Percentiles rank a stretch among this genome's conserved stretches.
Conservation (phyloP, 2,329 filamentous ascomycete species). For the Plenodomus biglobosus region DNA sequence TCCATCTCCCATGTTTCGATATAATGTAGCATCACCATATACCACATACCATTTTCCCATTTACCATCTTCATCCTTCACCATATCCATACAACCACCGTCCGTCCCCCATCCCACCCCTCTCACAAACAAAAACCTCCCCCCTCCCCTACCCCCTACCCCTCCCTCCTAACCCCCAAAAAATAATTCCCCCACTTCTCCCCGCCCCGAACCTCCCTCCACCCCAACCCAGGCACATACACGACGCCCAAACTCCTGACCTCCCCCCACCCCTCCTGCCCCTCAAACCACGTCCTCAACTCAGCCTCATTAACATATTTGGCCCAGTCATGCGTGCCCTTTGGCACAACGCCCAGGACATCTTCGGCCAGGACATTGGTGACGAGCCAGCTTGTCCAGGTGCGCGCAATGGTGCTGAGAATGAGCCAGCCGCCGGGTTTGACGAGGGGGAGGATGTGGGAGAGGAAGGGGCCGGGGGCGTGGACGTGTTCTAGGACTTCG, state of each 20-base stretch:
- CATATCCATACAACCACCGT: no score
- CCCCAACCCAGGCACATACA: conserved; percentile 87
- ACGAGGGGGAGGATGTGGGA: conserved; percentile 72
- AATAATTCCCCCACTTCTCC: conserved; percentile 92
- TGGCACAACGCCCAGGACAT: conserved; percentile 83
- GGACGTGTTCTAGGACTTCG: conserved; percentile 93
- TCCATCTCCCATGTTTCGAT: no score
- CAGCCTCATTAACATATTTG: conserved; percentile 89
- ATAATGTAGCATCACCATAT: no score
- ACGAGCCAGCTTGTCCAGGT: conserved; percentile 88
- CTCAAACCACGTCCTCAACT: conserved; percentile 60
- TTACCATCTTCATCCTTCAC: no score
- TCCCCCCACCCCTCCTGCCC: conserved; percentile 47
- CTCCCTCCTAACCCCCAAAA: conserved; percentile 75
- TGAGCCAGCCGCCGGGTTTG: conserved; percentile 87
- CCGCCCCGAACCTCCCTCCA: conserved; percentile 83
- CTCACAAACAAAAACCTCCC: no score
- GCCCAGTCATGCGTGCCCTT: conserved; percentile 93
- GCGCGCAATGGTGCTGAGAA: conserved; percentile 88
- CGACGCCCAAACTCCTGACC: conserved; percentile 71
- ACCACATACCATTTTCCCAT: no score
- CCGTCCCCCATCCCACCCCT: conserved; percentile 1
- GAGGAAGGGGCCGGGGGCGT: conserved; percentile 73
- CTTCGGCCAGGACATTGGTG: conserved; percentile 90
- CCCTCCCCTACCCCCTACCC: conserved; percentile 1